Evolutionary conservation across 2,329 filamentous ascomycete genomes (phyloP).

Genomic region (Trichophyton mentagrophytes): DNA sequence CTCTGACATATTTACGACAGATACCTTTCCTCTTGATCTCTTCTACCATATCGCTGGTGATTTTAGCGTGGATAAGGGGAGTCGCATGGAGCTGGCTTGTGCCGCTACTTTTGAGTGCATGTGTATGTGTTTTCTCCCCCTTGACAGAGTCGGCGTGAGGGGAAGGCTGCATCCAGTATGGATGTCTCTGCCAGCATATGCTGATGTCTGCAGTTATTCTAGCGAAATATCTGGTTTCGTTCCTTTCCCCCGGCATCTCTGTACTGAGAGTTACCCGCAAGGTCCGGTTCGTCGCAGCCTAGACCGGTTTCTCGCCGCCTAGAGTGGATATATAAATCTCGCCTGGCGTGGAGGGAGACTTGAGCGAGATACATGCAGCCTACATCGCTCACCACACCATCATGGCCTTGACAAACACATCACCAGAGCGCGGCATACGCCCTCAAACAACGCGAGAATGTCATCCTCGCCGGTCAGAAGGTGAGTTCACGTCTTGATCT

Average conservation of each 20-base stretch:
- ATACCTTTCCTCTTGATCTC: background rate
- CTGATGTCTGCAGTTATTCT: background rate
- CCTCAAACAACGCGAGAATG: background rate
- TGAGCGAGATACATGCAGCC: background rate
- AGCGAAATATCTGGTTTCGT: background rate
- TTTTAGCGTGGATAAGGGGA: background rate
- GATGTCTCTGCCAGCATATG: background rate
- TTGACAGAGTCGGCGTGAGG: background rate
- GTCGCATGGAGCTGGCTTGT: background rate
- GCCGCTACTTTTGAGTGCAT: background rate
- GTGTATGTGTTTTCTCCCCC: background rate
- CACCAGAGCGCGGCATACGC: background rate
- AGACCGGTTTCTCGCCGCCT: background rate
- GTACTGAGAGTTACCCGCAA: too few species aligned
- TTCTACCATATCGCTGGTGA: background rate
- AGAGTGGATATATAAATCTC: background rate
- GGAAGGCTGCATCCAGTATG: background rate
- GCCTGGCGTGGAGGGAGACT: background rate
- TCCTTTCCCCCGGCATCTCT: background rate
- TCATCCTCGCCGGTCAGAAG: constrained; percentile 4
- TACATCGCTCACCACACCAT: background rate
- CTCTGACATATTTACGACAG: background rate
- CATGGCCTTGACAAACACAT: background rate
- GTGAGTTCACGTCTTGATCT: constrained; percentile 2
- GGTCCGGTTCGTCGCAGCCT: background rate